Percentiles rank a stretch among this genome's conserved stretches.
These are phyloP conservation scores for Mycena sanguinolenta DNA, from an alignment of 768 basidiomycete species.

Conservation along the genomic window DNA sequence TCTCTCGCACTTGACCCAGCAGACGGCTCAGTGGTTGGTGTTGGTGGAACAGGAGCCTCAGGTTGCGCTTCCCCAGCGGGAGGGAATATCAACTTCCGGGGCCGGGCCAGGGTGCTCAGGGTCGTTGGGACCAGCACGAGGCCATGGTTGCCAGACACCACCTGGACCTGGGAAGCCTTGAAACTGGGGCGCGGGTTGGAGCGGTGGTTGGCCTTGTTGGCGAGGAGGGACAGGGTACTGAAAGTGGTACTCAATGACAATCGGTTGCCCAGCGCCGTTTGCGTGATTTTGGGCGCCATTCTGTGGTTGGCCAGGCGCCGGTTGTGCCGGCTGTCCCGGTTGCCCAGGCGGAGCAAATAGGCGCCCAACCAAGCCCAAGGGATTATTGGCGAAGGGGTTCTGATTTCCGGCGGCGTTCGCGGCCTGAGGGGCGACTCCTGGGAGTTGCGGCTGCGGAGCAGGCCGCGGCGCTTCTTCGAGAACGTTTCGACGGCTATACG, in stretches of 20 bases:
- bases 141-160: constrained; percentile 78
- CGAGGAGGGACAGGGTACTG: constrained; percentile 63
- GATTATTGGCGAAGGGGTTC: constrained; percentile 58
- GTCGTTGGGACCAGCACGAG: constrained; percentile 47
- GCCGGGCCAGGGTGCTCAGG: neutral
- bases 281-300: constrained; percentile 46
- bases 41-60: constrained; percentile 2
- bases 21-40: constrained; percentile 20
- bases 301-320: constrained; percentile 48
- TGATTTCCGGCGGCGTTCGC: constrained; percentile 44
- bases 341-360: constrained; percentile 63
- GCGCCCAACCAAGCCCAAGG: constrained; percentile 67
- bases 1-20: constrained; percentile 52
- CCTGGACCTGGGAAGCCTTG: constrained; percentile 75
- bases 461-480: constrained; percentile 64
- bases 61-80: constrained; percentile 17
- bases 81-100: constrained; percentile 16
- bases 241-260: constrained; percentile 75
- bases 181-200: constrained; percentile 66
- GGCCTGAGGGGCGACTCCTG: constrained; percentile 46
- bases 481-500: constrained; percentile 80
- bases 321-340: constrained; percentile 47
- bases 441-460: constrained; percentile 44
- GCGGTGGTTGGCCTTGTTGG: constrained; percentile 51
- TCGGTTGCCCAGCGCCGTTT: constrained; percentile 54